phyloP scores from a whole-genome alignment of 805 yeast species.

The Ascoidea asiatica region DNA sequence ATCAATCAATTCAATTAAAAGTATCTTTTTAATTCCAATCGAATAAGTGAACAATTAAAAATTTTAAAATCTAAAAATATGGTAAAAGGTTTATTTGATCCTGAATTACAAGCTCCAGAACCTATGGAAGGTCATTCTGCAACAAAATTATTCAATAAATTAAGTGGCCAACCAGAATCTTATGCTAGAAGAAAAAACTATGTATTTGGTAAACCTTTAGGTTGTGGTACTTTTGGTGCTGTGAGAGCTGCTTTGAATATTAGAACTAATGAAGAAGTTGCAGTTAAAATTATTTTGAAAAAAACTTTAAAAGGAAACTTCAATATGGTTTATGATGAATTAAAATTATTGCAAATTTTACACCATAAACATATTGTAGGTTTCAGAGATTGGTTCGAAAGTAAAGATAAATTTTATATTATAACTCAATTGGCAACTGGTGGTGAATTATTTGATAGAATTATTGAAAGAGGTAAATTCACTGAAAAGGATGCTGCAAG shows the following conservation, averaged over 20 bases:
- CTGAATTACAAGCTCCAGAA: slow-evolving; percentile 5
- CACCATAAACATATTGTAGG: slow-evolving; percentile 82
- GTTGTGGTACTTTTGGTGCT: slow-evolving; percentile 93
- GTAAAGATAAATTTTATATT: slow-evolving; percentile 81
- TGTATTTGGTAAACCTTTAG: slow-evolving; percentile 71
- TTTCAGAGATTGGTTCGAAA: slow-evolving; percentile 87
- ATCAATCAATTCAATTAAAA: no score
- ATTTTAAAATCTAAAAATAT: no score
- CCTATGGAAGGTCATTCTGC: slow-evolving; percentile 20
- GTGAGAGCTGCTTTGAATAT: slow-evolving; percentile 60
- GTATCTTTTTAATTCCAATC: no score
- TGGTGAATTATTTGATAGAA: slow-evolving; percentile 87
- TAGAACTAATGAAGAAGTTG: slow-evolving; percentile 56
- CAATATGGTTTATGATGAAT: slow-evolving; percentile 66
- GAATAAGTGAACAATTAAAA: no score
- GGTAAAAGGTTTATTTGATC: no score
- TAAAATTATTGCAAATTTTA: slow-evolving; percentile 51
- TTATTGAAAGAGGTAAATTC: slow-evolving; percentile 66
- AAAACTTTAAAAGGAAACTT: slow-evolving; percentile 67
- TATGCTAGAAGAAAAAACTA: slow-evolving; percentile 56
- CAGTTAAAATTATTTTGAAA: slow-evolving; percentile 79
- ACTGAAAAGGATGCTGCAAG: slow-evolving; percentile 80
- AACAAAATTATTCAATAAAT: slow-evolving; percentile 31
- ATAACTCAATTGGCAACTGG: slow-evolving; percentile 94
- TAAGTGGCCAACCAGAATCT: slow-evolving; percentile 63